Conservation (phyloP, 129 eudicot species). For the Flaveria robusta region DNA sequence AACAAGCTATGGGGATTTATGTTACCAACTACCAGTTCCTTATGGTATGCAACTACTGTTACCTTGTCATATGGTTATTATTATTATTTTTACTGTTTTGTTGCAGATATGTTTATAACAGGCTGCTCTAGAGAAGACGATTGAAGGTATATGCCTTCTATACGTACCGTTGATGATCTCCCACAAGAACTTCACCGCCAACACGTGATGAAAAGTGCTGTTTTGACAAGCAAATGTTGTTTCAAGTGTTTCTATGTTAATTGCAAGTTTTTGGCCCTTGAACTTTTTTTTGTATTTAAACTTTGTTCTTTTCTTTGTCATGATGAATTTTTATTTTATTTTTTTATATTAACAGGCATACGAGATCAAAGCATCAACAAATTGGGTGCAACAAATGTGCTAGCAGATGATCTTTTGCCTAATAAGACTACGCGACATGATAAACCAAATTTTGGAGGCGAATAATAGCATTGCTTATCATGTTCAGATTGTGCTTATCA, state of each 20-base stretch:
- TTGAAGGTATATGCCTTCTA: conserved; percentile 96
- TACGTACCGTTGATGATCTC: conserved; percentile 76
- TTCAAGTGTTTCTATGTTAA: conserved; percentile 91
- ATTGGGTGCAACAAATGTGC: conserved; percentile 81
- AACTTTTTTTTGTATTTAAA: neutral
- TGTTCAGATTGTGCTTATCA: conserved; percentile 46
- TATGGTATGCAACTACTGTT: conserved; percentile 43
- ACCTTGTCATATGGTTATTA: neutral
- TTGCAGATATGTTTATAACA: conserved; percentile 23
- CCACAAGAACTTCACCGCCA: conserved; percentile 93
- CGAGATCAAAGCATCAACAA: conserved; percentile 82
- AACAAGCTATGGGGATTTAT: conserved; percentile 85
- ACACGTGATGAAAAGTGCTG: conserved; percentile 97
- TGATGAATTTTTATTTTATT: neutral
- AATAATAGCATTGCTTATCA: conserved; percentile 76
- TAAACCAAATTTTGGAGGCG: conserved; percentile 79
- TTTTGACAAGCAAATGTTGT: conserved; percentile 95
- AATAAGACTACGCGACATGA: conserved; percentile 90
- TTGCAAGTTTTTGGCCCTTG: conserved; percentile 52
- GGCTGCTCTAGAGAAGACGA: conserved; percentile 98
- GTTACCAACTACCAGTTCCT: conserved; percentile 64
- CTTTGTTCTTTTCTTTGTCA: neutral
- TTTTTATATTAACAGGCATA: conserved; percentile 55
- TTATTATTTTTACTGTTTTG: too few species aligned
- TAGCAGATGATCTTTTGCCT: conserved; percentile 93